Evolutionary conservation across 31 red algal species (phyloP).

Genomic region (Endocladia muricata): DNA sequence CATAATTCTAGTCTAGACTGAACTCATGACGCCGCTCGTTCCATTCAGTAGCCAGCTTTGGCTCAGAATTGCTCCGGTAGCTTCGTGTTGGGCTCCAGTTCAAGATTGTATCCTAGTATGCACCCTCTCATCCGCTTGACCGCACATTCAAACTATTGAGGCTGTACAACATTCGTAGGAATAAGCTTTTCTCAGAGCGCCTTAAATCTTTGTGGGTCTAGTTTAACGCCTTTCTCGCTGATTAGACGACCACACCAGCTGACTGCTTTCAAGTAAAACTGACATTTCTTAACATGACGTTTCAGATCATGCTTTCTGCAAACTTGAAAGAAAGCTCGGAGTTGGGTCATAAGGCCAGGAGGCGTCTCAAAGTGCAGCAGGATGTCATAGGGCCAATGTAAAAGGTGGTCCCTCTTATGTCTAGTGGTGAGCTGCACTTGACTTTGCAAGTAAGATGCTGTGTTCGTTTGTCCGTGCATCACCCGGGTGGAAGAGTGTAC

Average conservation of each 20-base stretch:
- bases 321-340: conserved; percentile 13
- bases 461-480: conserved; percentile 21
- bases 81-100: neutral
- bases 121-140: conserved; percentile 24
- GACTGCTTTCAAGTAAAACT: conserved; percentile 3
- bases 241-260: conserved; percentile 26
- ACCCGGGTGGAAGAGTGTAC: conserved; percentile 16
- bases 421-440: neutral
- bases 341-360: neutral
- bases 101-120: conserved; percentile 6
- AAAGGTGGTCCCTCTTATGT: neutral
- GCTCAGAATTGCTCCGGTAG: neutral
- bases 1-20: neutral
- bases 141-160: conserved; percentile 25
- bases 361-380: neutral
- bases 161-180: conserved; percentile 9
- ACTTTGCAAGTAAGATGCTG: conserved; percentile 16
- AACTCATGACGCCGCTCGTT: conserved; percentile 8
- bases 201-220: conserved; percentile 1
- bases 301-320: conserved; percentile 10
- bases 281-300: conserved; percentile 19
- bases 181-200: neutral
- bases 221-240: neutral
- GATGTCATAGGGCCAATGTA: conserved; percentile 26
- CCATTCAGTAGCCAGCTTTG: neutral